A percentile compares a stretch with the other conserved stretches of the same genome.
Conservation (phyloP, 2,329 filamentous ascomycete species). For the Colletotrichum godetiae region DNA sequence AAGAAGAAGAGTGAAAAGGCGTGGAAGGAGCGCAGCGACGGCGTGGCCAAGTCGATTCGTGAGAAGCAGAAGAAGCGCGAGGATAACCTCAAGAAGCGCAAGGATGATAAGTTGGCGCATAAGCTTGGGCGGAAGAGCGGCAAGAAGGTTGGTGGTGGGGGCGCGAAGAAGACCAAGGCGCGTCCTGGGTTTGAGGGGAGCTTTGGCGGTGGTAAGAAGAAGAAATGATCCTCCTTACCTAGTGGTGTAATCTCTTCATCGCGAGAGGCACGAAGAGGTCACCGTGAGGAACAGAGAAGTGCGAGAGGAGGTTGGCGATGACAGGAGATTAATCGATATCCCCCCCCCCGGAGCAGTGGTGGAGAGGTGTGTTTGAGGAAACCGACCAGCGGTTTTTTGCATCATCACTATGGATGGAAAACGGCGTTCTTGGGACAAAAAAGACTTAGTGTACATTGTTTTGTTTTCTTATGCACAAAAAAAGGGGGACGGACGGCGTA, state of each 20-base stretch:
- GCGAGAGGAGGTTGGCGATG: background rate
- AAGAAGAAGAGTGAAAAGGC: conserved; percentile 95
- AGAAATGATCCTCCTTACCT: conserved; percentile 33
- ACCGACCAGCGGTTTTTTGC: background rate
- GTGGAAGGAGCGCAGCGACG: conserved; percentile 80
- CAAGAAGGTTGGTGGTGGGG: conserved; percentile 54
- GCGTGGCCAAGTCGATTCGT: conserved; percentile 80
- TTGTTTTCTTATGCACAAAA: background rate
- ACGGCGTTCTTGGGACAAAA: conserved; percentile 19
- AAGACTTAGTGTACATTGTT: background rate
- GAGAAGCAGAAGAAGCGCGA: conserved; percentile 86
- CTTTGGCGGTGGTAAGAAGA: conserved; percentile 69
- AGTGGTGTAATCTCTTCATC: too few species aligned
- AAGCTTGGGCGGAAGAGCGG: conserved; percentile 66
- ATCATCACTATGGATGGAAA: conserved; percentile 21
- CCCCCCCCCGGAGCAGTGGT: conserved; percentile 6
- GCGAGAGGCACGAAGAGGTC: background rate
- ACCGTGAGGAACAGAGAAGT: background rate
- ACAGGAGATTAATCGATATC: conserved; percentile 23
- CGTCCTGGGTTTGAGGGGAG: conserved; percentile 77
- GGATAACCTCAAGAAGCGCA: conserved; percentile 79
- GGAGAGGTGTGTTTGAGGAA: background rate
- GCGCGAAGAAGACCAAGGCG: conserved; percentile 55
- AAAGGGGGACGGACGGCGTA: conserved; percentile 30
- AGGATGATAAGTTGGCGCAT: conserved; percentile 76